A percentile compares a stretch with the other conserved stretches of the same genome.
These are phyloP conservation scores for Arthrobotrys conoides DNA, from an alignment of 2,329 filamentous ascomycete genomes.

Conservation along the genomic window DNA sequence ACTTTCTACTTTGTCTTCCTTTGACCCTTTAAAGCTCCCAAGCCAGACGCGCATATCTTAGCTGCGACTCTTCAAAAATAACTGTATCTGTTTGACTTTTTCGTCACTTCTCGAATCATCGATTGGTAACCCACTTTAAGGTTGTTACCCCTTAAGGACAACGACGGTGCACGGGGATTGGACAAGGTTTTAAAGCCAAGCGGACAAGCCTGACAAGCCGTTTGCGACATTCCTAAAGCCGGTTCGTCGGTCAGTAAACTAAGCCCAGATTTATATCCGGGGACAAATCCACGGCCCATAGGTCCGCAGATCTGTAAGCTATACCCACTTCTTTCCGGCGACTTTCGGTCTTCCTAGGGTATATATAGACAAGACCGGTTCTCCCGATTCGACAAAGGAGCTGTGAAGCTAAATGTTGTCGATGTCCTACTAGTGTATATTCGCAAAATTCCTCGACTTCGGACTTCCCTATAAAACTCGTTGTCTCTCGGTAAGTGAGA, in stretches of 20 bases:
- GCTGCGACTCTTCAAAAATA: slow-evolving; percentile 38
- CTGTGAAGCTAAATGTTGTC: slow-evolving; percentile 28
- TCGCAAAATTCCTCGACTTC: slow-evolving; percentile 23
- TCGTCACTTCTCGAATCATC: slow-evolving; percentile 58
- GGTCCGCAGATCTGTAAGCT: slow-evolving; percentile 59
- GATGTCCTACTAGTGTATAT: slow-evolving; percentile 20
- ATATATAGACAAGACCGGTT: slow-evolving; percentile 44
- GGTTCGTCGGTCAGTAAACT: slow-evolving; percentile 40
- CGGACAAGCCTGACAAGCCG: slow-evolving; percentile 55
- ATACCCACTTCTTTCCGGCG: slow-evolving; percentile 57
- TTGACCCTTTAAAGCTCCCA: slow-evolving; percentile 25
- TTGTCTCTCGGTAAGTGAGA: slow-evolving; percentile 51
- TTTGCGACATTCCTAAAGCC: slow-evolving; percentile 61
- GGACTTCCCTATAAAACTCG: slow-evolving; percentile 5
- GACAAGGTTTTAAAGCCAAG: slow-evolving; percentile 50
- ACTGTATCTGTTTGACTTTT: slow-evolving; percentile 53
- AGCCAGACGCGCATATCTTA: slow-evolving; percentile 37
- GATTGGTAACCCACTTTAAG: slow-evolving; percentile 52
- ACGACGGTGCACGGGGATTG: slow-evolving; percentile 38
- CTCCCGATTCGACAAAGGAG: slow-evolving; percentile 7
- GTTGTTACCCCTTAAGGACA: slow-evolving; percentile 60
- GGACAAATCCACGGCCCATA: slow-evolving; percentile 27
- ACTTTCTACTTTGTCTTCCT: slow-evolving; percentile 19
- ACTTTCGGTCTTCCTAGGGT: slow-evolving; percentile 23
- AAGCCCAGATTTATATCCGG: slow-evolving; percentile 57